Base-by-base conservation (phyloP, 2,329 filamentous ascomycete species). In the Curvularia verruculosa region DNA sequence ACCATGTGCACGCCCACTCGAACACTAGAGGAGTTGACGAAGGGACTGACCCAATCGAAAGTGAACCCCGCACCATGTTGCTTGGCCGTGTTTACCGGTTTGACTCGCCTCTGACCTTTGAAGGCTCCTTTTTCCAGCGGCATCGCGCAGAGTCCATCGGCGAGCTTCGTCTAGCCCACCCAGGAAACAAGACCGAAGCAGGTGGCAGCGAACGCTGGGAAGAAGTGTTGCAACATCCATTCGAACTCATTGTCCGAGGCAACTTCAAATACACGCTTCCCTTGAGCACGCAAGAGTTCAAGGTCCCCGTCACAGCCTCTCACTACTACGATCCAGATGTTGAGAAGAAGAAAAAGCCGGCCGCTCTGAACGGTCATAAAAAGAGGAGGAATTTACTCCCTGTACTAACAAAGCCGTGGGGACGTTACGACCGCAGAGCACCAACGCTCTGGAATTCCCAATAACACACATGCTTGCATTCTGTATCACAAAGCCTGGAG, bases 211-310 rank as follows among this genome's bases (percentile, higher is more conserved):
- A 90, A 70, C 87, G 93, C 12, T 99, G 95, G 95, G 92, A 96
- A 73, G 85, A 87, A 58, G 93, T 98, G 45, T 82, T 97, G 49
- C 87, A 96, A 63, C 90, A 97, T 75, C 91, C 94, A 43, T 99
- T 98, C 67, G 92, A 97, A 65, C 83, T 99, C 47, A 94, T 98
- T 59, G 85, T 99, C 40, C 89, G 95, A 67, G 95, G 95, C 21
- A 90, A 95, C 13, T 82, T 99, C 65, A 92, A 93, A 71, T 99
- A 99, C 70, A 82, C 85, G 60, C 77, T 88, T 3, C 86, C 86
- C 7, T 77, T 89, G 52, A 85, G 81, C 58, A 84, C 83, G 3
- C 78, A 80, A 15, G 78, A 79, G 40, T 79, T 82, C 65, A 84
- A 80, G n/a, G 82, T 83, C 68, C 80, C 71, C 64, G 76, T 84